A percentile compares a stretch with the other conserved stretches of the same genome.
Conservation (phyloP, 306 rosid species). For the Vigna trinervia region DNA sequence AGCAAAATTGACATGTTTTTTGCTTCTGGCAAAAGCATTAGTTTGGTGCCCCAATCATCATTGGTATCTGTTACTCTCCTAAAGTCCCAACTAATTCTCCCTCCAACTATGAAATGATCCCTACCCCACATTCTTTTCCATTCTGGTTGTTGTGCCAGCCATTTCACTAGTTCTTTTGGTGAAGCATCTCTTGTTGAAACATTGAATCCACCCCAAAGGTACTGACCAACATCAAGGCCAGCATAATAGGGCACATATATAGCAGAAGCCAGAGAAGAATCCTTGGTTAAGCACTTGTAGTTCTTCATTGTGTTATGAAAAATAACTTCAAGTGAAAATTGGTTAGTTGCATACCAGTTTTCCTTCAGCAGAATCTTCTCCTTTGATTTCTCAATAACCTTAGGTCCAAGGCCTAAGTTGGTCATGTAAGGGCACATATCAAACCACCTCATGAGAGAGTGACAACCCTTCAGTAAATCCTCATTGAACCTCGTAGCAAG, state of each 20-base stretch:
- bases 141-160: slow-evolving; percentile 51
- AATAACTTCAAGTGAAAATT: slow-evolving; percentile 63
- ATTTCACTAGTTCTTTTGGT: slow-evolving; percentile 51
- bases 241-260: slow-evolving; percentile 63
- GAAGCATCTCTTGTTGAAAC: slow-evolving; percentile 54
- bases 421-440: slow-evolving; percentile 56
- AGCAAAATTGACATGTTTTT: slow-evolving; percentile 57
- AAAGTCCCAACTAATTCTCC: slow-evolving; percentile 65
- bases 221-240: slow-evolving; percentile 62
- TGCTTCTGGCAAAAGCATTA: slow-evolving; percentile 60
- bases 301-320: slow-evolving; percentile 69
- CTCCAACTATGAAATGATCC: slow-evolving; percentile 66
- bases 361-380: neutral
- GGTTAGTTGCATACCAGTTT: slow-evolving; percentile 66
- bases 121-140: slow-evolving; percentile 66
- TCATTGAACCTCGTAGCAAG: slow-evolving; percentile 60
- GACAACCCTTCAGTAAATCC: slow-evolving; percentile 56
- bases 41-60: slow-evolving; percentile 64
- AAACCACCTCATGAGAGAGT: slow-evolving; percentile 47
- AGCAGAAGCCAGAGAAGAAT: slow-evolving; percentile 67
- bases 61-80: slow-evolving; percentile 50
- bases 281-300: slow-evolving; percentile 64
- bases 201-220: slow-evolving; percentile 58
- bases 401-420: slow-evolving; percentile 60
- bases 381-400: slow-evolving; percentile 32